Percentiles rank a stretch among this genome's conserved stretches.
phyloP scores from a whole-genome alignment of 495 filamentous ascomycete species.

The Tuber borchii region DNA sequence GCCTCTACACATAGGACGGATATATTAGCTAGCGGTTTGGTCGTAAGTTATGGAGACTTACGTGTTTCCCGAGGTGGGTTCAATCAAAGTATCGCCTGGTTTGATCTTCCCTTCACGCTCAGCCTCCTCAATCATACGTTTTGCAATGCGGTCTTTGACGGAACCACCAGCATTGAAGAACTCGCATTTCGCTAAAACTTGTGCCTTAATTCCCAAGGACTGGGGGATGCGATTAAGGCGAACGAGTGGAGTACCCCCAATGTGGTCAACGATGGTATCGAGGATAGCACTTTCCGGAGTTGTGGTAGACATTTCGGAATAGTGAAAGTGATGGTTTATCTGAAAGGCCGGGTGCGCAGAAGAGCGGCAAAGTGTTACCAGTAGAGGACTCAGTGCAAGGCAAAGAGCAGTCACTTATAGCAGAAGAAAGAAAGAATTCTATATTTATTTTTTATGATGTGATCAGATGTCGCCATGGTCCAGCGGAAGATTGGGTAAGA shows the following conservation, averaged over 20 bases:
- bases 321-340: background rate
- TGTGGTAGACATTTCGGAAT: background rate
- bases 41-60: slow-evolving; percentile 44
- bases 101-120: slow-evolving; percentile 88
- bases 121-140: slow-evolving; percentile 96
- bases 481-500: background rate
- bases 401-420: background rate
- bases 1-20: slow-evolving; percentile 50
- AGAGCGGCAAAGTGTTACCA: background rate
- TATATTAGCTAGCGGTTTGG: slow-evolving; percentile 17
- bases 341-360: background rate
- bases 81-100: slow-evolving; percentile 93
- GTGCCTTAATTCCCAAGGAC: slow-evolving; percentile 76
- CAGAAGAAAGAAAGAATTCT: background rate
- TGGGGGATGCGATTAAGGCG: slow-evolving; percentile 86
- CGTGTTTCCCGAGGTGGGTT: slow-evolving; percentile 97
- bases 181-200: slow-evolving; percentile 91
- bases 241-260: slow-evolving; percentile 92
- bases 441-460: slow-evolving; percentile 2
- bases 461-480: background rate
- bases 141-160: slow-evolving; percentile 94
- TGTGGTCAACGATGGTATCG: slow-evolving; percentile 45
- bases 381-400: background rate
- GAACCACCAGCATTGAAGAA: slow-evolving; percentile 96
- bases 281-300: slow-evolving; percentile 8